Evolutionary conservation across 176 grass and related monocot species (phyloP).

Genomic region (Musa itinerans): DNA sequence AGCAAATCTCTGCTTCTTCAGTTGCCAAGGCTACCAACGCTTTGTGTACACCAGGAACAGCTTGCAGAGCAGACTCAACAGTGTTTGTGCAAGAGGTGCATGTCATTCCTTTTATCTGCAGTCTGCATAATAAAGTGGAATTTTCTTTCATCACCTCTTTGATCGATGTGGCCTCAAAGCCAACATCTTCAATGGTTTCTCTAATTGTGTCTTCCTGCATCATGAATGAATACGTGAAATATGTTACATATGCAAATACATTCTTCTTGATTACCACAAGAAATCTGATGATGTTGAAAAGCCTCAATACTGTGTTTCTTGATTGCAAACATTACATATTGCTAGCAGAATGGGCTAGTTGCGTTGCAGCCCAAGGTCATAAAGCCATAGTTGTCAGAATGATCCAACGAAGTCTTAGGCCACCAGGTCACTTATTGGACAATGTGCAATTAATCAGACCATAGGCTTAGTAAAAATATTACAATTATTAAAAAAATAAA

Average conservation of each 20-base stretch:
- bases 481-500: no score
- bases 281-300: no score
- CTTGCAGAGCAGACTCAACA: constrained; percentile 61
- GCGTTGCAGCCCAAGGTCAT: no score
- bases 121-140: constrained; percentile 52
- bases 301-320: no score
- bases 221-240: constrained; percentile 24
- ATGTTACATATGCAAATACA: not conserved
- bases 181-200: constrained; percentile 81
- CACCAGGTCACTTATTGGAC: no score
- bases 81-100: constrained; percentile 71
- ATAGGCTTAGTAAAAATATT: no score
- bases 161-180: constrained; percentile 60
- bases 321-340: no score
- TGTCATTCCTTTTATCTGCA: constrained; percentile 92
- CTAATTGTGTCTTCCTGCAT: constrained; percentile 68
- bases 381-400: no score
- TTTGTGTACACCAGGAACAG: constrained; percentile 60
- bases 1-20: constrained; percentile 81
- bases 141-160: constrained; percentile 71
- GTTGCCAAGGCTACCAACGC: constrained; percentile 74
- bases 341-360: no score
- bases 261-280: not conserved
- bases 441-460: no score
- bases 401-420: no score